Conservation (phyloP, 805 yeast genomes). For the Lipomyces yamanashiensis region DNA sequence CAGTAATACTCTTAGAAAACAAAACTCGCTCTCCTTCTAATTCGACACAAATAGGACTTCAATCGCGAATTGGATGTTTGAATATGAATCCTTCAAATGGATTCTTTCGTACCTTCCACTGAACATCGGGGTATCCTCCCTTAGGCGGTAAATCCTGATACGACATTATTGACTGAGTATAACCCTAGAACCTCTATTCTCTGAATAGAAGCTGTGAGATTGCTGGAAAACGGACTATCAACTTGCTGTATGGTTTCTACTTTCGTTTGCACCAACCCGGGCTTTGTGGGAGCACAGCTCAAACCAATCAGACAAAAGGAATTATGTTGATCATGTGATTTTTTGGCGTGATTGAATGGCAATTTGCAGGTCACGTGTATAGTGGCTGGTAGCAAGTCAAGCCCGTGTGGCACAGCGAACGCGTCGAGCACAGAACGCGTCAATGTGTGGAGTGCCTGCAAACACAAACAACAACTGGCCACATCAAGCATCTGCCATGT, state of each 20-base stretch:
- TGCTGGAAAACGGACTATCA: not conserved
- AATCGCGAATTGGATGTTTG: not conserved
- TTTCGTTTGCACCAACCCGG: conserved; percentile 1
- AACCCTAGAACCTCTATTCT: not conserved
- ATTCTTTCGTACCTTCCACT: conserved; percentile 62
- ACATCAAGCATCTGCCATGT: too few species aligned
- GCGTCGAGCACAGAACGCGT: too few species aligned
- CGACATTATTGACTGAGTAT: not conserved
- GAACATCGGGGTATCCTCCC: conserved; percentile 84
- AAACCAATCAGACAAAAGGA: conserved; percentile 13
- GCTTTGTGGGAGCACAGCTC: not conserved
- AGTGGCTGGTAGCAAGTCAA: not conserved
- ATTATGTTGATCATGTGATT: conserved; percentile 7
- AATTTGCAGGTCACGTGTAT: not conserved
- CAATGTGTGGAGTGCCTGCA: too few species aligned
- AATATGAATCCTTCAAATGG: not conserved
- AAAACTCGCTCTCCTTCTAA: too few species aligned
- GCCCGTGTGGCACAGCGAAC: not conserved
- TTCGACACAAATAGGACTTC: not conserved
- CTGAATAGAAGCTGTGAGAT: not conserved
- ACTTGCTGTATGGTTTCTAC: not conserved
- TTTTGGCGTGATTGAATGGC: not conserved
- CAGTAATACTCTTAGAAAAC: too few species aligned
- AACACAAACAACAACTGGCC: too few species aligned
- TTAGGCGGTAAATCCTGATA: conserved; percentile 83